Evolutionary conservation across 768 basidiomycete genomes (phyloP), one percentile per base, ranked within the genome.

Genomic region (Naganishia friedmannii): DNA sequence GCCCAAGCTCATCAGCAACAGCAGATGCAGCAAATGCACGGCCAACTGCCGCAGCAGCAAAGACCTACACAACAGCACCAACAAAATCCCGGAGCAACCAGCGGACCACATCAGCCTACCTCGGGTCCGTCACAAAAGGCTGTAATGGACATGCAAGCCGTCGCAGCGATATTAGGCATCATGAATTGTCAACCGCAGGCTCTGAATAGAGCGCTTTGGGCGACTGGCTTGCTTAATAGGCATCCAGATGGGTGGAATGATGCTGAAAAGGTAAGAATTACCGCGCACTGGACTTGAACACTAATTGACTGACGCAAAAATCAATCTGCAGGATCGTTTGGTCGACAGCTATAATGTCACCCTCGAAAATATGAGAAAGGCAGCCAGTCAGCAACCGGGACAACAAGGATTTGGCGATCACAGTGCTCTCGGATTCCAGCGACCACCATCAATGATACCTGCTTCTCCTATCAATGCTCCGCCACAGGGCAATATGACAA

Each of bases 201-300:
- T 29, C 29, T 63, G 60, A 63, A 42, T 45, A 45, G 39, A 9
- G 60, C 60, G 19, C 60, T 63, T 21, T 63, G 60, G 60, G 39
- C 60, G 1, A 63, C 60, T 46, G 60, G 60, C 23, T 42, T 63
- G 9, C 37, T 42, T 9, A 63, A 63, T 29, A 42, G 60, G 29
- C 60, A 63, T 63, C 60, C 60, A 15, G 60, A 63, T 28, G 29
- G 39, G n/a, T 63, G 60, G 60, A 63, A 26, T 63, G 60, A 26
- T 26, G 60, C 39, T 23, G 60, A 63, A 63, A 63, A 29, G 39
- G 60, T 63, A 29, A 28, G 42, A 26, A 10, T 9, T 32, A 34
- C 15, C 32, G 3, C 17, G 8, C 28, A 34, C 4, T 15, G 39
- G 5, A 42, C 37, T 42, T 45, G 39, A 42, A 45, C 48, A 23